Percentiles rank a stretch among this genome's conserved stretches.
phyloP scores from a whole-genome alignment of 805 yeast genomes.

The Clavispora phyllophila region DNA sequence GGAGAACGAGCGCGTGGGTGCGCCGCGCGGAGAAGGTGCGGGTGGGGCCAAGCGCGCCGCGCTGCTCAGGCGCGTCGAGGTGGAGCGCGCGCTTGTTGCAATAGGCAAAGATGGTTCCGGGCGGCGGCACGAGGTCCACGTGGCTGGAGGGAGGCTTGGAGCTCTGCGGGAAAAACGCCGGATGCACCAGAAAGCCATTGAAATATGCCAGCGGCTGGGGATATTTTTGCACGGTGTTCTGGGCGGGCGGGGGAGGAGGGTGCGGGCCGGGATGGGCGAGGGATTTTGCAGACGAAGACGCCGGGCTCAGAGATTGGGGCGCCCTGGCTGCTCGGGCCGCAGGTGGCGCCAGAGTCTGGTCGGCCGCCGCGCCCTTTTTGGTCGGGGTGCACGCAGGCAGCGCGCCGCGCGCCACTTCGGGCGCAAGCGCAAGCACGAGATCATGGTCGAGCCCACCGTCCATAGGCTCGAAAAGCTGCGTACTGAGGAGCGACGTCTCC shows the following conservation, averaged over 20 bases:
- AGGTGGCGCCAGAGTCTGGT: no score
- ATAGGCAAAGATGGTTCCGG: slow-evolving; percentile 2
- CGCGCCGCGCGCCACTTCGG: background rate
- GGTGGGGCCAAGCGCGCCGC: background rate
- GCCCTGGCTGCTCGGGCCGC: no score
- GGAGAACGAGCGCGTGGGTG: background rate
- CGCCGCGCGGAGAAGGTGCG: background rate
- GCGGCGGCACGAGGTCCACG: background rate
- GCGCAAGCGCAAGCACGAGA: background rate
- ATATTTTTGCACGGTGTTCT: no score
- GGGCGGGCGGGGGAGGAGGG: no score
- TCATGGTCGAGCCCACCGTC: background rate
- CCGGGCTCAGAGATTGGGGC: no score
- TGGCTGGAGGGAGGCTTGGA: background rate
- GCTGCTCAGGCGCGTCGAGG: background rate
- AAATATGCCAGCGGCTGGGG: background rate
- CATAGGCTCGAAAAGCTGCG: background rate
- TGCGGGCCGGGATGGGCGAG: no score
- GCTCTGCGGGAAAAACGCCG: background rate
- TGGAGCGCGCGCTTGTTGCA: background rate
- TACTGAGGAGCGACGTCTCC: background rate
- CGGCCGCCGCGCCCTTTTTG: background rate
- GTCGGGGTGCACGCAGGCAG: background rate
- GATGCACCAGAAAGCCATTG: background rate
- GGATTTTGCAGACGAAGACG: no score